phyloP scores from a whole-genome alignment of 2,329 filamentous ascomycete genomes.

The Trichophyton schoenleinii region DNA sequence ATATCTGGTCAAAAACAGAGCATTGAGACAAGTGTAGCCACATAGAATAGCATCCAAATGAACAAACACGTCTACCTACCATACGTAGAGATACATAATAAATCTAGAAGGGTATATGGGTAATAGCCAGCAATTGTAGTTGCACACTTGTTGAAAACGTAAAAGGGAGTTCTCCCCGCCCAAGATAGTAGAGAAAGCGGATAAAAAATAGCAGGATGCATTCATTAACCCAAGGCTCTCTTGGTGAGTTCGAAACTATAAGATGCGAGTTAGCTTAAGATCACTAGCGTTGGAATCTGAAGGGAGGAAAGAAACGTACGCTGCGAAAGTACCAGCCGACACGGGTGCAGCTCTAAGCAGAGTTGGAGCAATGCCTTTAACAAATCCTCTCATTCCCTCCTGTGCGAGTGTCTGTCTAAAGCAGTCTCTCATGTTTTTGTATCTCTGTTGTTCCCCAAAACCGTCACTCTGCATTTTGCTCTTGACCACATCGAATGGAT shows the following conservation, averaged over 20 bases:
- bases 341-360: slow-evolving; percentile 93
- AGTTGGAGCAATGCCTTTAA: slow-evolving; percentile 86
- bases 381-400: slow-evolving; percentile 76
- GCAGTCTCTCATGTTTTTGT: slow-evolving; percentile 74
- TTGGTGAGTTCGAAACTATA: slow-evolving; percentile 36
- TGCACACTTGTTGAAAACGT: slow-evolving; percentile 1
- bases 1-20: not conserved
- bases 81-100: not conserved
- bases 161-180: not conserved
- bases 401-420: slow-evolving; percentile 67
- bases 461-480: slow-evolving; percentile 99
- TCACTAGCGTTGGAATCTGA: not conserved
- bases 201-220: not conserved
- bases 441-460: slow-evolving; percentile 60
- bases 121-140: not conserved
- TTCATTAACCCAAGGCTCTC: slow-evolving; percentile 32
- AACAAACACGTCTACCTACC: not conserved
- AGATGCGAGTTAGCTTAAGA: slow-evolving; percentile 9
- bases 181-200: not conserved
- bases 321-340: slow-evolving; percentile 92
- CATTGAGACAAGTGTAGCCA: not conserved
- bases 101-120: slow-evolving; percentile 4
- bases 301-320: slow-evolving; percentile 32
- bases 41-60: too few relatives aligned
- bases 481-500: slow-evolving; percentile 96